Conservation (phyloP, 2,329 filamentous ascomycete species). For the Fusarium cyanostomum region DNA sequence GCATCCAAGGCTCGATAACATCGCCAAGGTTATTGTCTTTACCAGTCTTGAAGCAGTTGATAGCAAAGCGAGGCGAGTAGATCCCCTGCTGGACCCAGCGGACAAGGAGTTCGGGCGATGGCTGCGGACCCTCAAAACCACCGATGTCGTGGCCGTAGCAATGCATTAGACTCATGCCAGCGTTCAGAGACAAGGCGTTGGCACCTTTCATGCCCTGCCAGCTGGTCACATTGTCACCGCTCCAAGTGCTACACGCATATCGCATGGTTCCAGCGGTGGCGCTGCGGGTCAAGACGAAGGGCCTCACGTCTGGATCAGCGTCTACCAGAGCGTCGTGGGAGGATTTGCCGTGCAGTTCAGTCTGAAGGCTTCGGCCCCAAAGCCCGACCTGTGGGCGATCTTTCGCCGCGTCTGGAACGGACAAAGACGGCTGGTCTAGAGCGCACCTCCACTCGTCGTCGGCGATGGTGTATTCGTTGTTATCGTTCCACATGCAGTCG, state of each 20-base stretch:
- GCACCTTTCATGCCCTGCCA: conserved; percentile 78
- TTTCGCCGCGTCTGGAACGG: conserved; percentile 48
- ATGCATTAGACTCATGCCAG: conserved; percentile 73
- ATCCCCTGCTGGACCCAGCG: conserved; percentile 79
- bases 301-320: conserved; percentile 65
- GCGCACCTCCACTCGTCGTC: conserved; percentile 73
- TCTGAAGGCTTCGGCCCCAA: conserved; percentile 76
- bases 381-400: conserved; percentile 65
- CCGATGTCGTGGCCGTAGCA: conserved; percentile 80
- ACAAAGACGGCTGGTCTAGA: conserved; percentile 55
- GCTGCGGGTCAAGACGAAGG: conserved; percentile 75
- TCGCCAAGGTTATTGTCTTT: conserved; percentile 73
- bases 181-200: conserved; percentile 74
- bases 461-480: conserved; percentile 77
- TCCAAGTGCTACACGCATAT: conserved; percentile 78
- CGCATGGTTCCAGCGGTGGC: conserved; percentile 75
- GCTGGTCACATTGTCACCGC: conserved; percentile 77
- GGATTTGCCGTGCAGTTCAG: conserved; percentile 75
- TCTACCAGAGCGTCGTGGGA: conserved; percentile 74
- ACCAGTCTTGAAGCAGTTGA: conserved; percentile 81
- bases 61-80: conserved; percentile 76
- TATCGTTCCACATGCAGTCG: conserved; percentile 82
- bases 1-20: conserved; percentile 83
- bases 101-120: conserved; percentile 74
- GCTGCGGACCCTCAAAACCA: conserved; percentile 78